phyloP scores from a whole-genome alignment of 2,329 filamentous ascomycete species.

The Calonectria multiphialidica region DNA sequence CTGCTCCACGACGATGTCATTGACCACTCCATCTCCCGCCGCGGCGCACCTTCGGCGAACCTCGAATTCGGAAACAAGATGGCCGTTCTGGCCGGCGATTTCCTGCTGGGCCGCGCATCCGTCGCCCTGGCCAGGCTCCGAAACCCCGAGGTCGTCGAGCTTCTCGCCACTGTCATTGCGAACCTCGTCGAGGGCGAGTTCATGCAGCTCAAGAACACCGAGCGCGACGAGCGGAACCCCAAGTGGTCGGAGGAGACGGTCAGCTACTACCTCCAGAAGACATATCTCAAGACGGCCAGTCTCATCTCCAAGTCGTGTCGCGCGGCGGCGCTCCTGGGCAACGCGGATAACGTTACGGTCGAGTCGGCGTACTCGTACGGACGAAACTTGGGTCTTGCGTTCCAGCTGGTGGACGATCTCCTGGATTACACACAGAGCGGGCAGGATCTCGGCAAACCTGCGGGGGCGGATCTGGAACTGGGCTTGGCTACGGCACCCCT shows the following conservation, averaged over 20 bases:
- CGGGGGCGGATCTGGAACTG: conserved; percentile 92
- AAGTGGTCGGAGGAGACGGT: conserved; percentile 90
- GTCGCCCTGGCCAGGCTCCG: conserved; percentile 91
- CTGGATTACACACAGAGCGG: conserved; percentile 93
- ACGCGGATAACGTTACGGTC: conserved; percentile 80
- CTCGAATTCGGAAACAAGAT: conserved; percentile 99
- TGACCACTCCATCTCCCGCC: conserved; percentile 88
- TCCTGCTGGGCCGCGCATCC: conserved; percentile 91
- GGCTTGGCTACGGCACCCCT: conserved; percentile 94
- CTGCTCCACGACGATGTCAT: conserved; percentile 98
- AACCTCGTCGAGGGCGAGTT: conserved; percentile 99
- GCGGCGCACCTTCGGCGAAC: conserved; percentile 89
- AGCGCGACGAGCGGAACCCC: conserved; percentile 85
- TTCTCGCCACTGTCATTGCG: conserved; percentile 95
- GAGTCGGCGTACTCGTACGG: conserved; percentile 94
- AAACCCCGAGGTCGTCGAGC: conserved; percentile 93
- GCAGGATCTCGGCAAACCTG: conserved; percentile 90
- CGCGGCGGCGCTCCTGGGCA: conserved; percentile 87
- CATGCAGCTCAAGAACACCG: conserved; percentile 99
- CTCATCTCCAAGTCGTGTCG: conserved; percentile 97
- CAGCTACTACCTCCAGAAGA: conserved; percentile 96
- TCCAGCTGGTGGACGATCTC: conserved; percentile 98
- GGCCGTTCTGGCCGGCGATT: conserved; percentile 98
- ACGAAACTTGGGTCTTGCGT: conserved; percentile 92
- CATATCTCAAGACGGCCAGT: conserved; percentile 95